Percentiles rank a stretch among this genome's conserved stretches.
phyloP scores from a whole-genome alignment of 352 stramenopile genomes.

The Phytophthora palmivora region DNA sequence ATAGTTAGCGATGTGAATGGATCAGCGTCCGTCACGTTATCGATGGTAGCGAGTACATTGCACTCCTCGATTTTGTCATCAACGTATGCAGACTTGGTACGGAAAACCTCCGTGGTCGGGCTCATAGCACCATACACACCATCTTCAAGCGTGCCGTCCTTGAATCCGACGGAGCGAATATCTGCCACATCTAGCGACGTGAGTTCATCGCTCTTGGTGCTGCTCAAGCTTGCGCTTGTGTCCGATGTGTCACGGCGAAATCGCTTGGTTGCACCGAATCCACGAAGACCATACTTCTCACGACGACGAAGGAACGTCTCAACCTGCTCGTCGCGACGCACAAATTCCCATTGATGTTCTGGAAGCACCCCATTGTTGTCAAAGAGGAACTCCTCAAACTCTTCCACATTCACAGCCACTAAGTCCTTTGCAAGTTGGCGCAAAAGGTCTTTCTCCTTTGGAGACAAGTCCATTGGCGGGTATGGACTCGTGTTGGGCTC shows the following conservation, averaged over 20 bases:
- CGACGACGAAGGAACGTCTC: conserved; percentile 35
- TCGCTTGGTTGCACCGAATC: conserved; percentile 31
- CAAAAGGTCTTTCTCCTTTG: conserved; percentile 30
- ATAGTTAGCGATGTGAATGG: conserved; percentile 34
- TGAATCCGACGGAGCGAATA: conserved; percentile 35
- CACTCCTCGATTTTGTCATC: conserved; percentile 41
- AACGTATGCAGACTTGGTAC: conserved; percentile 36
- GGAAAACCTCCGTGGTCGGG: conserved; percentile 39
- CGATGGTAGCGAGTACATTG: conserved; percentile 38
- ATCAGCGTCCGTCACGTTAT: conserved; percentile 31
- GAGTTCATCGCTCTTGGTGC: conserved; percentile 35
- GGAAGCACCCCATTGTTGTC: conserved; percentile 32
- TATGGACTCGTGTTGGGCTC: conserved; percentile 36
- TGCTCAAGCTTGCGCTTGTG: conserved; percentile 32
- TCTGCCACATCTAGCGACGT: conserved; percentile 34
- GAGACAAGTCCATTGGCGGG: conserved; percentile 29
- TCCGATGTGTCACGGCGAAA: conserved; percentile 32
- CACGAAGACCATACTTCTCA: conserved; percentile 32
- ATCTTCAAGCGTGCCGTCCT: conserved; percentile 40
- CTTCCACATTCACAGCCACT: conserved; percentile 33
- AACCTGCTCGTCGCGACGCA: conserved; percentile 38
- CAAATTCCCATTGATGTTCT: conserved; percentile 29
- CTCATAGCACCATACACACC: conserved; percentile 41
- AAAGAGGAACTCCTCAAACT: conserved; percentile 37
- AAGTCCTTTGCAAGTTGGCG: conserved; percentile 34